These are phyloP conservation scores for Trichosporon sp. DNA, from an alignment of 1,284 basidiomycete genomes.

Conservation along the genomic window DNA sequence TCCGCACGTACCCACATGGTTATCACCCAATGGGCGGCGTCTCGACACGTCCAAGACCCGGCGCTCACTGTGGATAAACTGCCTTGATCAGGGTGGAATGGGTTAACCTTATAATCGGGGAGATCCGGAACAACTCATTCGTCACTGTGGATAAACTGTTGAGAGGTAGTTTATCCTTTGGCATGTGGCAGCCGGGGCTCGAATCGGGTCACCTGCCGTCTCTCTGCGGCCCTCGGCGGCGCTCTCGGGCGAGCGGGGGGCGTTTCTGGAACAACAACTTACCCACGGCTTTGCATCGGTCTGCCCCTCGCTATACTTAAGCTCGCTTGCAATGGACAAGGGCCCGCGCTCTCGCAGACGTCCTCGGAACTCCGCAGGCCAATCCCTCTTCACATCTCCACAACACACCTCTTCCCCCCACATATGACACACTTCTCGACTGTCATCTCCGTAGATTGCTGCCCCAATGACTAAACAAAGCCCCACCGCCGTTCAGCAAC, in stretches of 20 bases:
- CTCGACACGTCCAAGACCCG: neutral
- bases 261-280: neutral
- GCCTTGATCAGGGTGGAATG: neutral
- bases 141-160: neutral
- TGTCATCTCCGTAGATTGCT: neutral
- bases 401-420: neutral
- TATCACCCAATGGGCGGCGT: neutral
- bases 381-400: neutral
- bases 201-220: neutral
- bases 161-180: neutral
- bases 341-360: neutral
- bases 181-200: neutral
- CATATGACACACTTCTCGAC: constrained; percentile 3
- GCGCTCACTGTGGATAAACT: neutral
- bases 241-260: neutral
- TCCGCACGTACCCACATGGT: too few species aligned
- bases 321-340: neutral
- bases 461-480: neutral
- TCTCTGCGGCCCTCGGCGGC: too few species aligned
- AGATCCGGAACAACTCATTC: neutral
- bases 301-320: neutral
- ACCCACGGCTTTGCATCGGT: neutral
- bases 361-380: neutral
- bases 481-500: neutral
- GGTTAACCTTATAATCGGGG: neutral